Percentiles rank a stretch among this genome's conserved stretches.
These are phyloP conservation scores for Pseudozyma sp. DNA, from an alignment of 1,284 basidiomycete species.

Conservation along the genomic window DNA sequence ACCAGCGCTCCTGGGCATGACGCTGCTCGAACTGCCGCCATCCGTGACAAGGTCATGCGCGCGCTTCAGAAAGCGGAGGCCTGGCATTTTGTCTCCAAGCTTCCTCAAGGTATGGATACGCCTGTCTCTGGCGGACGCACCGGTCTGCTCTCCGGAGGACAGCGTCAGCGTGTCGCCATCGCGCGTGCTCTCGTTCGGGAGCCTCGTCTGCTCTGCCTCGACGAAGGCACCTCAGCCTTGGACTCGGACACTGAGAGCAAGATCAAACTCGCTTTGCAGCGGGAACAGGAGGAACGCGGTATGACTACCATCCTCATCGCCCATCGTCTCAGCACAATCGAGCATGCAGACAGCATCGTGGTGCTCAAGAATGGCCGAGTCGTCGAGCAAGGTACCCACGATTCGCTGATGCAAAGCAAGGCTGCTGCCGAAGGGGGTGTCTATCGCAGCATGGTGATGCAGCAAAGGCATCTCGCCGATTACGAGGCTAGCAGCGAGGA, in stretches of 20 bases:
- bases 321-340: constrained; percentile 65
- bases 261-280: constrained; percentile 59
- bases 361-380: constrained; percentile 59
- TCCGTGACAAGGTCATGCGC: constrained; percentile 64
- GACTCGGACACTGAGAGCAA: constrained; percentile 64
- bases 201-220: constrained; percentile 61
- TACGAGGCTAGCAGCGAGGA: constrained; percentile 22
- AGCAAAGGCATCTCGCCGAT: constrained; percentile 51
- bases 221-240: constrained; percentile 66
- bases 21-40: constrained; percentile 35
- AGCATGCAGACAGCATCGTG: constrained; percentile 65
- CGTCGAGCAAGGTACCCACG: constrained; percentile 62
- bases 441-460: constrained; percentile 63
- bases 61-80: constrained; percentile 69
- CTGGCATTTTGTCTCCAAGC: constrained; percentile 69
- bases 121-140: constrained; percentile 68
- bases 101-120: constrained; percentile 69
- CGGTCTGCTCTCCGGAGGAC: constrained; percentile 65
- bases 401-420: constrained; percentile 52
- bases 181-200: constrained; percentile 65
- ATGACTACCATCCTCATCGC: constrained; percentile 67
- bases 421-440: constrained; percentile 15
- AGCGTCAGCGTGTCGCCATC: constrained; percentile 65
- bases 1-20: constrained; percentile 17
- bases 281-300: constrained; percentile 61